Conservation (phyloP, 768 basidiomycete species). For the Lactarius akahatsu region DNA sequence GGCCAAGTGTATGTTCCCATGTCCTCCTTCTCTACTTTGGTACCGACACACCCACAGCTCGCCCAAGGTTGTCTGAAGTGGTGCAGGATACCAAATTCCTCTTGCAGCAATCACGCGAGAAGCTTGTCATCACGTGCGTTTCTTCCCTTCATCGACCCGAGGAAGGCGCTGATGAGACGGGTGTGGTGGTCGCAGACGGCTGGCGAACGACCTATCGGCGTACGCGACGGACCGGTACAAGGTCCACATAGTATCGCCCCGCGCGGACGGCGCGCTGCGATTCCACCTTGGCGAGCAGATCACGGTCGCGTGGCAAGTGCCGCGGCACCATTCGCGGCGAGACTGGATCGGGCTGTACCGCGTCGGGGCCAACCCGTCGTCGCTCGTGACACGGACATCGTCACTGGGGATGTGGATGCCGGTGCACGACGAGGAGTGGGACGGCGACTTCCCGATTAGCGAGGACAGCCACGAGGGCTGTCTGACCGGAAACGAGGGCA, state of each 20-base stretch:
- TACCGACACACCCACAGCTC: conserved; percentile 50
- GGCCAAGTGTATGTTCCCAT: conserved; percentile 69
- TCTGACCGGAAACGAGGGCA: conserved; percentile 28
- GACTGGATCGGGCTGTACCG: conserved; percentile 97
- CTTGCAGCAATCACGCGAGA: conserved; percentile 86
- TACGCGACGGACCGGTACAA: conserved; percentile 82
- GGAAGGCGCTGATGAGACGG: neutral
- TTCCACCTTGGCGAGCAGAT: conserved; percentile 95
- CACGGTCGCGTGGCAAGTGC: conserved; percentile 82
- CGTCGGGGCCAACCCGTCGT: conserved; percentile 84
- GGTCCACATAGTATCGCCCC: conserved; percentile 57
- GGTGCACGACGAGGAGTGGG: conserved; percentile 90
- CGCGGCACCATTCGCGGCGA: conserved; percentile 77
- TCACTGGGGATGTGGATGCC: conserved; percentile 93
- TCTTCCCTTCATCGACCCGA: neutral
- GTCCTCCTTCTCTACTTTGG: neutral
- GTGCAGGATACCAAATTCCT: conserved; percentile 91
- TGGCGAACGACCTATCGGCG: conserved; percentile 76
- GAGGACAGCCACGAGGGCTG: conserved; percentile 37
- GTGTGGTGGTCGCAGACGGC: conserved; percentile 49
- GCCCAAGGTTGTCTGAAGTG: conserved; percentile 83
- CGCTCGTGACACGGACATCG: conserved; percentile 77
- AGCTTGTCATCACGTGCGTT: conserved; percentile 86
- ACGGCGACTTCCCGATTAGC: conserved; percentile 74
- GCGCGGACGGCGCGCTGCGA: conserved; percentile 49